Base-by-base conservation (phyloP, 1,284 basidiomycete species). In the Microbotryomycetes sp. region DNA sequence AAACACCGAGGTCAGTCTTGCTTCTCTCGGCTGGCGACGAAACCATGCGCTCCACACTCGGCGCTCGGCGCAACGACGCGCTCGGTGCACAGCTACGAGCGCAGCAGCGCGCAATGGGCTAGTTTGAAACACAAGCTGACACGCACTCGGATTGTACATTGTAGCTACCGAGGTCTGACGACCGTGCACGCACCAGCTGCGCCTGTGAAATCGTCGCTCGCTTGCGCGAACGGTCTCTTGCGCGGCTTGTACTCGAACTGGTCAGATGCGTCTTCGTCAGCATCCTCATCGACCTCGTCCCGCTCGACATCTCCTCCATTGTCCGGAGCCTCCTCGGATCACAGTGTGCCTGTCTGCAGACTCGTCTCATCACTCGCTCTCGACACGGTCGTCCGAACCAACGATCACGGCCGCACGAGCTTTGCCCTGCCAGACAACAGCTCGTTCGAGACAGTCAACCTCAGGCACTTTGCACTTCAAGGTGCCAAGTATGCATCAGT, bases 401-500 rank as follows among this genome's bases (percentile, higher is more conserved):
- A 71, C 26, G 72, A 71, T 35, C 76, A 75, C 13, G 78, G 70
- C 51, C 57, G 55, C 78, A 83, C 68, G 65, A 87, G 88, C 66
- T 79, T 84, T 46, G 82, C 84, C 29, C 80, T 81, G 16, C 79
- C 79, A 56, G 83, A 88, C 55, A 86, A 88, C 4, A 82, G 85
- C 64, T 85, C 87, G 16, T 66, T 66, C 51, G 59, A 64, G 35
- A 64, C 69, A 59, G 66, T 72, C 61, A 71, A 73, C 57, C 64
- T 70, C 45, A 68, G 69, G 24, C 65, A 68, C 56, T 74, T 74
- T 45, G 58, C 56, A 15, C 63, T 76, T 72, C 70, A 80, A 75
- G 73, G 77, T 79, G 78, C 81, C 70, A 90, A 93, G 70, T 92
- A 91, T 72, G 85, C 89, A 0, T 88, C 88, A 2, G 80, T 96